Evolutionary conservation across 192 early-diverging fungal genomes (phyloP), one percentile per base, ranked within the genome.

Genomic region (Diversispora epigaea): DNA sequence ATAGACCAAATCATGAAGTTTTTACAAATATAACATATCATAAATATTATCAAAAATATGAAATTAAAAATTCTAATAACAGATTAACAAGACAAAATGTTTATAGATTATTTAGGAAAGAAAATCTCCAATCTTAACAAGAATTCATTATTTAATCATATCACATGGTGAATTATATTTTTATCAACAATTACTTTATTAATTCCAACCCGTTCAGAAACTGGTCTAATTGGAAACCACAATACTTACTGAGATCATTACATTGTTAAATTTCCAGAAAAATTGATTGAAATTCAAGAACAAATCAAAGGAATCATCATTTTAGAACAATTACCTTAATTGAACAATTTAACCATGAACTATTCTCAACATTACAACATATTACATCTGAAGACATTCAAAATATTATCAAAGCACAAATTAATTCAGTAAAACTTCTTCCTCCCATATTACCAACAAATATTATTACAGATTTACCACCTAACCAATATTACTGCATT

Each of bases 151-250:
- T 55, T 52, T 52, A 68, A 4, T 4, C 3, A 22, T 52, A 21
- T 3, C 21, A n/a, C 4, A 68, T 68, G 49, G 49, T 4, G 67
- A 68, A 49, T 52, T 40, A 52, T 68, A 68, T 52, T 68, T 68
- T 12, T 68, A 68, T n/a, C 39, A n/a, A n/a, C n/a, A n/a, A n/a
- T n/a, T n/a, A n/a, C n/a, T n/a, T n/a, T n/a, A n/a, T n/a, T n/a
- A n/a, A n/a, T n/a, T n/a, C n/a, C n/a, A n/a, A n/a, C n/a, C n/a
- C n/a, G n/a, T n/a, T n/a, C n/a, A n/a, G n/a, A n/a, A n/a, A n/a
- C n/a, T n/a, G n/a, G n/a, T n/a, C n/a, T n/a, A n/a, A n/a, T n/a
- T n/a, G n/a, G n/a, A n/a, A 69, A 10, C 47, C 22, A 22, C 22
- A 54, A n/a, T n/a, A n/a, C 12, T 25, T 69, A 6, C 6, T 43